Evolutionary conservation across 768 basidiomycete species (phyloP), one percentile per base, ranked within the genome.

Genomic region (Kwoniella newhampshirensis): DNA sequence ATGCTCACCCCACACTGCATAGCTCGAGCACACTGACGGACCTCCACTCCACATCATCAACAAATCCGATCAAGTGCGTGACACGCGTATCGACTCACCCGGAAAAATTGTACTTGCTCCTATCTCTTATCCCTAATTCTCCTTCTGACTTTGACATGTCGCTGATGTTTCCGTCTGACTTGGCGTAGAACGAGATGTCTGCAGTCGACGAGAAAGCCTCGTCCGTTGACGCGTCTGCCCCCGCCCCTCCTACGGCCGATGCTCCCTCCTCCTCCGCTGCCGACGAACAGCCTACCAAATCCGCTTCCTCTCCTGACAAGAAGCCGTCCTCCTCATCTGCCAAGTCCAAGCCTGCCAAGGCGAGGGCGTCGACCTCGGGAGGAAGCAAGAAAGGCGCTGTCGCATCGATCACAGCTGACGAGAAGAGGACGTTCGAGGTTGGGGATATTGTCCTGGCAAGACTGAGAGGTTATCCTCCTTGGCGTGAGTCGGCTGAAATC

Each of bases 371-470:
- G 21, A 20, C 30, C 21, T 32, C 59, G 36, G 59, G 53, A 21
- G 61, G 45, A 13, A 57, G 37, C 26, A 66, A 67, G 56, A 66
- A 63, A 47, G 51, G 43, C 25, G 43, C 30, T 27, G 43, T 48
- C 37, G 53, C 44, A 15, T 3, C 47, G 4, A 25, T 13, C 13
- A 45, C 44, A 15, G 40, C 27, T 21, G 55, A 51, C 12, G 55
- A 57, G 36, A 55, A 54, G 40, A 63, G 55, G 51, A 53, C 45
- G 43, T 94, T 88, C 75, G 81, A 82, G 21, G 73, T 82, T 53
- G 86, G 87, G 77, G 92, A 98, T 71, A 81, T 91, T 66, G 91
- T 98, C 36, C 84, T 97, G 59, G 91, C 84, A 23, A 93, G 94
- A 81, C 79, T 99, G 74, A 89, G 89, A 79, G 96, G 94, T 9